phyloP scores from a whole-genome alignment of 768 basidiomycete species.

The Rubroboletus satanas region DNA sequence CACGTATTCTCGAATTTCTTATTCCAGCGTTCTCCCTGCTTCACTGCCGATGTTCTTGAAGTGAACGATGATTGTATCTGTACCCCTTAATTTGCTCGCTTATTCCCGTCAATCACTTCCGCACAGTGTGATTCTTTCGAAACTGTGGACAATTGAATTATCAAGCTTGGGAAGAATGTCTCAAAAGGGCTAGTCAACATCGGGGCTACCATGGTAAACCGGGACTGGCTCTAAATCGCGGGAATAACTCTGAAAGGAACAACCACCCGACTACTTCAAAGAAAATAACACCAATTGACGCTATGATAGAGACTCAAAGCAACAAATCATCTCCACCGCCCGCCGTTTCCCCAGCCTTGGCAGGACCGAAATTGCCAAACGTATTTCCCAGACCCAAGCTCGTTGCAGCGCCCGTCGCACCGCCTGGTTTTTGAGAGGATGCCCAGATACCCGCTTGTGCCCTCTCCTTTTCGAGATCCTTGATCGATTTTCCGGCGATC shows the following conservation, averaged over 20 bases:
- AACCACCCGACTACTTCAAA: not conserved
- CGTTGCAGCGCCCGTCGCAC: constrained; percentile 4
- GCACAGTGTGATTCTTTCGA: constrained; percentile 21
- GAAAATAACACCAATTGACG: not conserved
- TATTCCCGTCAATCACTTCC: constrained; percentile 16
- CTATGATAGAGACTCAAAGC: constrained; percentile 26
- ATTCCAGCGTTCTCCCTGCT: constrained; percentile 18
- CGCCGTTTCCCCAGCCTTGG: constrained; percentile 16
- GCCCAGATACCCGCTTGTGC: constrained; percentile 78
- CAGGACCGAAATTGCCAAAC: constrained; percentile 35
- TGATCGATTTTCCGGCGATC: constrained; percentile 67
- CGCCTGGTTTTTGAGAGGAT: constrained; percentile 25
- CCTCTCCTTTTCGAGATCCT: constrained; percentile 88
- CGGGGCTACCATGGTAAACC: not conserved
- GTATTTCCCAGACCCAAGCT: constrained; percentile 14
- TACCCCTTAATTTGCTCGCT: constrained; percentile 33
- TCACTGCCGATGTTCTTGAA: constrained; percentile 28
- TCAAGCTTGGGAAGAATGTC: not conserved
- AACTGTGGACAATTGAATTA: constrained; percentile 16
- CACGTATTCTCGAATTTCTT: constrained; percentile 14
- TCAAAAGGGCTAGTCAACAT: not conserved
- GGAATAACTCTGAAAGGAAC: not conserved
- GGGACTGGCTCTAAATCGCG: constrained; percentile 1
- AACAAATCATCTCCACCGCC: constrained; percentile 42
- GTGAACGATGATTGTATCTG: constrained; percentile 38